Evolutionary conservation across 208 protist genomes (phyloP).

Genomic region (Trypanosomatidae sp.): DNA sequence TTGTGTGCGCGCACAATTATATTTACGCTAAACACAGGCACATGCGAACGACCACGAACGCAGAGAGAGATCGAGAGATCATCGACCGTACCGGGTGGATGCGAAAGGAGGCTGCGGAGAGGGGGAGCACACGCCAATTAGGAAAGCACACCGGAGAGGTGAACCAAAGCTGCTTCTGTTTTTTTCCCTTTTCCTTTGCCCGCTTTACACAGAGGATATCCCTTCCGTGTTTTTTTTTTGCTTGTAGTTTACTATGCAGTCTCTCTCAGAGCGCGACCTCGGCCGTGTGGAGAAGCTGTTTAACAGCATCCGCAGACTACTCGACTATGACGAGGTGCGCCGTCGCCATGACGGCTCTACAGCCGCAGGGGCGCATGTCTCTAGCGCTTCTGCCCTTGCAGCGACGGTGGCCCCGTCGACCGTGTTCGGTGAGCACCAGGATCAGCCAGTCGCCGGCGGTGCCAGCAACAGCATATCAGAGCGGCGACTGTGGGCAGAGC

Average conservation of each 20-base stretch:
- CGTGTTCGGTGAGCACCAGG: constrained; percentile 25
- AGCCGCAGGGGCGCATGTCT: background rate
- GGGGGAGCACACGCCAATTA: background rate
- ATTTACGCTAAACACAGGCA: background rate
- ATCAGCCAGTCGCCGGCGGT: background rate
- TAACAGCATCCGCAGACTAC: constrained; percentile 41
- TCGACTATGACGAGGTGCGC: constrained; percentile 26
- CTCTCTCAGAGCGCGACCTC: constrained; percentile 57
- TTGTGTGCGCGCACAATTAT: background rate
- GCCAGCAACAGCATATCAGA: constrained; percentile 19
- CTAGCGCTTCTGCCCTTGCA: background rate
- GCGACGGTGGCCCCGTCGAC: constrained; percentile 22
- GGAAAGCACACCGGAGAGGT: background rate
- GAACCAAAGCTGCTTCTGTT: background rate
- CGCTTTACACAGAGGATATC: no score
- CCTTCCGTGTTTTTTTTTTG: background rate
- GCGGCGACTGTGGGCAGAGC: constrained; percentile 64
- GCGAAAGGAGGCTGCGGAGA: background rate
- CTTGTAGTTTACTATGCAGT: constrained; percentile 29
- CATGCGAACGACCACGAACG: background rate
- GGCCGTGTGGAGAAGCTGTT: constrained; percentile 67
- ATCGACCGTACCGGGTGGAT: background rate
- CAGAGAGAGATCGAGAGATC: background rate
- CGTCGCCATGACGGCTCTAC: background rate
- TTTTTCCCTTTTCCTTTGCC: background rate